Percentiles rank a stretch among this genome's conserved stretches.
These are phyloP conservation scores for Emydomyces testavorans DNA, from an alignment of 2,329 filamentous ascomycete genomes.

Conservation along the genomic window DNA sequence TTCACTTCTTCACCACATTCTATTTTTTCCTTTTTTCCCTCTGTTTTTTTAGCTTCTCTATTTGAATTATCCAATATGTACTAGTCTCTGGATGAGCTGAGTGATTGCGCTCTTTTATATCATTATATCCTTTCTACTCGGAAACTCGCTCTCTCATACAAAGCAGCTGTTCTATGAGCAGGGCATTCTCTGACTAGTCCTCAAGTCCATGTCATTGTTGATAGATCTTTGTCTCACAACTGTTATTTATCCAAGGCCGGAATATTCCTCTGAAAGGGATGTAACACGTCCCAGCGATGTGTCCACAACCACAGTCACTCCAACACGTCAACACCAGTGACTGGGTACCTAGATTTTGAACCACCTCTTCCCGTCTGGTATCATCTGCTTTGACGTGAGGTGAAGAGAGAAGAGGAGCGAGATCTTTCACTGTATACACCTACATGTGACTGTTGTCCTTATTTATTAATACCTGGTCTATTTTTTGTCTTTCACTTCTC, in stretches of 20 bases:
- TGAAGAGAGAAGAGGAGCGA: neutral
- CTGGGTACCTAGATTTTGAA: neutral
- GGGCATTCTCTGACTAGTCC: neutral
- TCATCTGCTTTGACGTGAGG: neutral
- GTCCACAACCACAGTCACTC: neutral
- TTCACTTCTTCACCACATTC: neutral
- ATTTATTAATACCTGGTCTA: neutral
- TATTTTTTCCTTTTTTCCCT: neutral
- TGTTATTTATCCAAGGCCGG: neutral
- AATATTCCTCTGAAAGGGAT: neutral
- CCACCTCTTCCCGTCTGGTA: neutral
- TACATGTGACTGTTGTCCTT: neutral
- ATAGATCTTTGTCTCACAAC: neutral
- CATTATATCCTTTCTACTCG: neutral
- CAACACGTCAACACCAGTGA: neutral
- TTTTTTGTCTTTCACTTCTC: neutral
- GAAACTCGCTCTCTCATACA: neutral
- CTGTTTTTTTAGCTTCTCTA: neutral
- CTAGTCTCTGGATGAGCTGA: neutral
- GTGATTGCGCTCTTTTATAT: neutral
- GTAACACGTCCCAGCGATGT: neutral
- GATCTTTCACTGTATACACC: neutral
- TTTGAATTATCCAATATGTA: neutral
- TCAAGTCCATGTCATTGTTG: neutral
- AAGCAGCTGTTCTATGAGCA: neutral